A percentile compares a stretch with the other conserved stretches of the same genome.
Conservation (phyloP, 495 filamentous ascomycete genomes). For the Chaetomium cochliodes region DNA sequence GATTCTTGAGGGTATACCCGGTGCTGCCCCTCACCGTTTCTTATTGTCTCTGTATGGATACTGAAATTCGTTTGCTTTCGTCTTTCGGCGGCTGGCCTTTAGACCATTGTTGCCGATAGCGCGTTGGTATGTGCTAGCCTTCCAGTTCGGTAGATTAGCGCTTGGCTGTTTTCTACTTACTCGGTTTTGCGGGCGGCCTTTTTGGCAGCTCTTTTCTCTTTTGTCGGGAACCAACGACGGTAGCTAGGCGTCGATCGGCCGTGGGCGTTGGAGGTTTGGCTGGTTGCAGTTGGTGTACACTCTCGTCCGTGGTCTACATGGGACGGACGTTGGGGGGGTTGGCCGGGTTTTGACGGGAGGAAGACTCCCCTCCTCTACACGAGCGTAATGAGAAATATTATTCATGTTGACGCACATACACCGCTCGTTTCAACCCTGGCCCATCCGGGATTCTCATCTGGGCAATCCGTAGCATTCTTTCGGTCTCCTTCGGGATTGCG, state of each 20-base stretch:
- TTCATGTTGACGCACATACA: background rate
- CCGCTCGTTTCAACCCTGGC: background rate
- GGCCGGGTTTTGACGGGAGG: background rate
- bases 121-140: background rate
- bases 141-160: background rate
- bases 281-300: background rate
- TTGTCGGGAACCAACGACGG: slow-evolving; percentile 4
- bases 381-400: background rate
- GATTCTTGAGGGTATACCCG: slow-evolving; percentile 23
- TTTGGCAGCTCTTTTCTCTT: background rate
- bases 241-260: background rate
- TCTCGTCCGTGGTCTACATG: background rate
- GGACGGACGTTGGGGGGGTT: background rate
- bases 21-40: slow-evolving; percentile 20
- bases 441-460: background rate
- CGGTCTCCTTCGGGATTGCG: slow-evolving; percentile 5
- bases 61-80: background rate
- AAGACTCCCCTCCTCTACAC: background rate
- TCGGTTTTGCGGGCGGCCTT: background rate
- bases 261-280: slow-evolving; percentile 9
- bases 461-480: background rate
- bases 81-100: background rate
- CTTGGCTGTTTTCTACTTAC: background rate
- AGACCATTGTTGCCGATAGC: background rate
- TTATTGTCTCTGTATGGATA: slow-evolving; percentile 9